Evolutionary conservation across 768 basidiomycete genomes (phyloP).

Genomic region (Pisolithus tinctorius): DNA sequence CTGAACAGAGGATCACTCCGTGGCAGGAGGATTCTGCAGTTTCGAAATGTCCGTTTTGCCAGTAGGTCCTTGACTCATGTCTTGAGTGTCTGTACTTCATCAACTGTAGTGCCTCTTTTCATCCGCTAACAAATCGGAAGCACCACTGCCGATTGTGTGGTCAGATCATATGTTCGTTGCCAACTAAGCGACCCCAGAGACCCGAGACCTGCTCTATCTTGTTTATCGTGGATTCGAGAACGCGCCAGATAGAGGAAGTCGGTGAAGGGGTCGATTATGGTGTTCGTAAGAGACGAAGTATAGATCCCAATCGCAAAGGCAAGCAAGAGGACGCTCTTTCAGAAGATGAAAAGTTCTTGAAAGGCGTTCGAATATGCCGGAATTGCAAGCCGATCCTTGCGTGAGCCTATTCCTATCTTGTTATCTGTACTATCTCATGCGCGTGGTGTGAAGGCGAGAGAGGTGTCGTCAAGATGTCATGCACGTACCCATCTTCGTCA

Average conservation of each 20-base stretch:
- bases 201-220: slow-evolving; percentile 67
- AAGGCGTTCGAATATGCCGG: slow-evolving; percentile 82
- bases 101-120: slow-evolving; percentile 57
- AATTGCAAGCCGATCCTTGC: slow-evolving; percentile 74
- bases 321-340: slow-evolving; percentile 33
- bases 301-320: slow-evolving; percentile 18
- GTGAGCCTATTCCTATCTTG: slow-evolving; percentile 40
- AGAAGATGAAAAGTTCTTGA: slow-evolving; percentile 79
- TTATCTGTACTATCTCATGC: neutral
- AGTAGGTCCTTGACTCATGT: slow-evolving; percentile 36
- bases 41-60: slow-evolving; percentile 80
- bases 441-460: slow-evolving; percentile 47
- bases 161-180: slow-evolving; percentile 83
- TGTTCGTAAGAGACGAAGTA: slow-evolving; percentile 47
- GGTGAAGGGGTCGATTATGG: slow-evolving; percentile 79
- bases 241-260: slow-evolving; percentile 77
- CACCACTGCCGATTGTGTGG: slow-evolving; percentile 97
- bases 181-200: slow-evolving; percentile 65
- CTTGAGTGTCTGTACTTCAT: slow-evolving; percentile 4
- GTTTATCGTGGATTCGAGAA: slow-evolving; percentile 79
- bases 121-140: slow-evolving; percentile 86
- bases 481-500: slow-evolving; percentile 53
- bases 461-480: slow-evolving; percentile 67
- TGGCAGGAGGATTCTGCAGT: slow-evolving; percentile 85
- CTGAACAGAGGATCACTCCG: slow-evolving; percentile 89